Base-by-base conservation (phyloP, 2,329 filamentous ascomycete species). In the Phyllosticta paracitricarpa region DNA sequence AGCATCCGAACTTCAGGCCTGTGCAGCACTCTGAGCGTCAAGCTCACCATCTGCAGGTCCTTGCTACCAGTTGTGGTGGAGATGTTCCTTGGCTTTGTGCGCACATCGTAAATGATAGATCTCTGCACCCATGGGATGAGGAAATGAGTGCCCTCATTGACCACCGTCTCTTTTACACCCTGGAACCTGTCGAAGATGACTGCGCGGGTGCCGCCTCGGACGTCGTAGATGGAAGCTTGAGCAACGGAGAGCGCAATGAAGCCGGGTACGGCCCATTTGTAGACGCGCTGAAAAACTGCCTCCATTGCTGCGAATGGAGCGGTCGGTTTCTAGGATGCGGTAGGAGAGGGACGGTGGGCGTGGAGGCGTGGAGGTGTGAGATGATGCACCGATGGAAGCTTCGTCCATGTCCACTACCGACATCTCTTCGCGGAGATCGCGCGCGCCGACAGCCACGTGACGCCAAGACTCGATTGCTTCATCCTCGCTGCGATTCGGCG, bases 21-120 rank as follows among this genome's bases (percentile, higher is more conserved):
- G 79, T 97, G 93, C 76, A 99, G 78, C 66, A 99, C 94, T 77
- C 94, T 85, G 74, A 99, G 83, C 59, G 94, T 99, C 82, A 99
- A 83, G 83, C 91, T 97, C 72, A 99, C 94, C 94, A 99, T 99
- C 81, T 99, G 94, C 82, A 99, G 78, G 79, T 99, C 94, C 85
- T 99, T 99, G 83, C 88, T 93, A 63, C 94, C 94, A 12, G 94
- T 99, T 25, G 94, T 99, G 28, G 94, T 99, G 67, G 89, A 90
- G 75, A 99, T 97, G 76, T 96, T 97, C 73, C 94, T 85, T 64
- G 94, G 94, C 83, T 96, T 95, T 62, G 95, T 99, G 66, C 94
- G 88, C 67, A 99, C 94, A 79, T 99, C 94, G 75, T 96, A 99
- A 74, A 96, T 82, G 78, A 99, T 91, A 69, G 88, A 89, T 77